phyloP scores from a whole-genome alignment of 2,329 filamentous ascomycete species.

The Alternaria rosae region DNA sequence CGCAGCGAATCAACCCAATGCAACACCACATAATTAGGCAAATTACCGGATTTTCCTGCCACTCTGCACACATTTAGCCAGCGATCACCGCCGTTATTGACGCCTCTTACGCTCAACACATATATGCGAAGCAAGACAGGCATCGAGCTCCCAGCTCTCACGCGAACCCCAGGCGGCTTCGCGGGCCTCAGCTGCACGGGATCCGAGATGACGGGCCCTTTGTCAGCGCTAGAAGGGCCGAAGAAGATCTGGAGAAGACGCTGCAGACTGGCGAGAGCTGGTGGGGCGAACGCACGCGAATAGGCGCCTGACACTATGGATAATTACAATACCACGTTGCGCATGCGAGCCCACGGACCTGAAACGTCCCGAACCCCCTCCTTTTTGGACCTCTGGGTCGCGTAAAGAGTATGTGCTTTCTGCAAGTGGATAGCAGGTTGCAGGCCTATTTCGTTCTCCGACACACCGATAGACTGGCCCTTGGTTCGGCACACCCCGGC shows the following conservation, averaged over 20 bases:
- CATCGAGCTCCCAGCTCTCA: constrained; percentile 11
- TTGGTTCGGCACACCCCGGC: constrained; percentile 9
- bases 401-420: not conserved
- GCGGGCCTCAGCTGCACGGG: constrained; percentile 18
- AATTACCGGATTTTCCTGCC: not conserved
- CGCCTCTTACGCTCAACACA: constrained; percentile 6
- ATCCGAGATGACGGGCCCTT: constrained; percentile 22
- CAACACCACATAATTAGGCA: constrained; percentile 1
- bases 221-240: constrained; percentile 28
- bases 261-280: constrained; percentile 2
- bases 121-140: constrained; percentile 2
- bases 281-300: constrained; percentile 16
- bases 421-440: constrained; percentile 3
- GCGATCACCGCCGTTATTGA: not conserved
- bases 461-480: constrained; percentile 12
- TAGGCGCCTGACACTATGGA: constrained; percentile 19
- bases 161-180: constrained; percentile 12
- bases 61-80: not conserved
- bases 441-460: not conserved
- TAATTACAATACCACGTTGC: constrained; percentile 23
- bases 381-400: constrained; percentile 1
- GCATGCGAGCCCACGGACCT: constrained; percentile 9
- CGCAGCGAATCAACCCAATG: constrained; percentile 1
- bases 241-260: constrained; percentile 27
- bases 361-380: constrained; percentile 7